phyloP scores from a whole-genome alignment of 495 filamentous ascomycete genomes.

The Aspergillus taichungensis region DNA sequence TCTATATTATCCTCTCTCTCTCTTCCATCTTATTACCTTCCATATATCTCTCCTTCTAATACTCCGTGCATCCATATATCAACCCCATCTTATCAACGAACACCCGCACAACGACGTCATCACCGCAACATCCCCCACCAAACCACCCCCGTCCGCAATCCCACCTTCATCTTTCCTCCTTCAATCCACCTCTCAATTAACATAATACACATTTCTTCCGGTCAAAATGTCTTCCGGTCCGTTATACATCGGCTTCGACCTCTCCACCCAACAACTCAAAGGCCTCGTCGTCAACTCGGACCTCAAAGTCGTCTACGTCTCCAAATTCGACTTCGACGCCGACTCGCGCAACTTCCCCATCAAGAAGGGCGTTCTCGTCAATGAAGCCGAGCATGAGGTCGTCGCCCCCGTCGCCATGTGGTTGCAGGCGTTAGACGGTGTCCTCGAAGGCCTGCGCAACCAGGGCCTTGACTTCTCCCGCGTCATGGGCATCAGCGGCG shows the following conservation, averaged over 20 bases:
- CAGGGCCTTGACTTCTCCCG: constrained; percentile 67
- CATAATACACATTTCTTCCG: neutral
- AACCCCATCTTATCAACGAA: neutral
- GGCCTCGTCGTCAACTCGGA: constrained; percentile 74
- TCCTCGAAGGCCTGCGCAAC: constrained; percentile 61
- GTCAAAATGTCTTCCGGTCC: constrained; percentile 37
- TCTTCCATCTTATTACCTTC: neutral
- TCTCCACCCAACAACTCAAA: constrained; percentile 95
- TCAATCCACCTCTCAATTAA: neutral
- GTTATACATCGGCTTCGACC: constrained; percentile 87
- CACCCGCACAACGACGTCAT: no score
- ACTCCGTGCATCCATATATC: neutral
- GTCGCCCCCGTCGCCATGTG: constrained; percentile 90
- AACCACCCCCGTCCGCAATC: no score
- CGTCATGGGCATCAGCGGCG: constrained; percentile 78
- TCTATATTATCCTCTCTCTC: neutral
- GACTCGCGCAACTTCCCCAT: constrained; percentile 68
- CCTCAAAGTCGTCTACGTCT: constrained; percentile 34
- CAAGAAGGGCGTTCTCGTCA: constrained; percentile 77
- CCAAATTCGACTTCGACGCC: constrained; percentile 59
- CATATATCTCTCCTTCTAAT: no score
- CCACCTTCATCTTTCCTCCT: neutral
- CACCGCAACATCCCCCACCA: no score
- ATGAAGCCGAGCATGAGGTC: constrained; percentile 74
- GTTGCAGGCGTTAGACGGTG: constrained; percentile 84